Base-by-base conservation (phyloP, 768 basidiomycete species). In the Lactarius deliciosus region DNA sequence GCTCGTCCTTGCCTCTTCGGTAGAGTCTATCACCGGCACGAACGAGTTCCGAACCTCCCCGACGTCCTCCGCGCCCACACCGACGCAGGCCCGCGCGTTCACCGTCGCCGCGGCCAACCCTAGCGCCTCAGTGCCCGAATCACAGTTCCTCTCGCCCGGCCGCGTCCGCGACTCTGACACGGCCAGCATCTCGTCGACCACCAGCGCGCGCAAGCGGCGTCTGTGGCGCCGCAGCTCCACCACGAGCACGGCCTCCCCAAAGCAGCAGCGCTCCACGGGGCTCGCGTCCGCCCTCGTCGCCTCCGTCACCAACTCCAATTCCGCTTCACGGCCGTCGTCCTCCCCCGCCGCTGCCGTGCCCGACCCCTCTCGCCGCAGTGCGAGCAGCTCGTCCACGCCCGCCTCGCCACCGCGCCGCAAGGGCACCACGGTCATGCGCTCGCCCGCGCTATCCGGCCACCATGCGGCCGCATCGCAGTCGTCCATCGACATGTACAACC, bases 241-340 rank as follows among this genome's bases (percentile, higher is more conserved):
- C 7, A 38, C 57, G 15, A 71, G 22, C 59, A 30, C 30, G 0
- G 8, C 57, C 72, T 18, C 73, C 73, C 4, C 72, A 75, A 59
- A 75, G 77, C 40, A 79, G 76, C 72, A 82, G 47, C 47, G 47
- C 5, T 22, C 85, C 2, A 81, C 83, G 0, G 84, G 85, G 28
- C 80, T 90, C n/a, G 88, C 89, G 5, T 81, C 82, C 60, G 89
- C 88, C 1, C 80, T 89, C 59, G 87, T 88, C 1, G 85, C 86
- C 2, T 85, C 86, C 20, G 86, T 91, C 83, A 84, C 85, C 15
- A 84, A 86, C 68, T 78, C 85, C 13, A 84, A 85, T 68, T 79
- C 85, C 0, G 79, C 79, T 75, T 64, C 71, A 57, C 56, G 68
- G 56, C 72, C 68, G 28, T 59, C 71, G 8, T 62, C 47, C 20